Evolutionary conservation across 2,329 filamentous ascomycete genomes (phyloP), one percentile per base, ranked within the genome.

Genomic region (Ophiostoma montium): DNA sequence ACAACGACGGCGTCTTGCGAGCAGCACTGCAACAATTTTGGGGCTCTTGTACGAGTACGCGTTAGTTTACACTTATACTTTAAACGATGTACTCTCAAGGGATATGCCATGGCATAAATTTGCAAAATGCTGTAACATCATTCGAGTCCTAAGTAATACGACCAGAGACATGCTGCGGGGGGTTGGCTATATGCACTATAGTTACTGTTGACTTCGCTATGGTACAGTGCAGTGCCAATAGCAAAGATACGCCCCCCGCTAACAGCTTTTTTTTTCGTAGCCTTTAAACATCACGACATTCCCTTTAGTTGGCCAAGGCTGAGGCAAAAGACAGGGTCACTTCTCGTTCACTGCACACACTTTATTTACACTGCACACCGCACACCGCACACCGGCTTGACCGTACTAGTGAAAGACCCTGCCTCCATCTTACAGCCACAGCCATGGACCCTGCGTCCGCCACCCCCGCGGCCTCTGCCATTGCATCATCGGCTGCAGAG

Each of bases 371-470:
- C 12, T 41, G 3, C 3, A 27, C 16, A 16, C 21, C 5, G 5
- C n/a, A n/a, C 5, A 11, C 6, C 16, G 3, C 2, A 38, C 36
- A 12, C 15, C 7, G 10, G 21, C 5, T 9, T 15, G 18, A 19
- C 19, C 21, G 5, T 30, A 8, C 10, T 12, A 12, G 7, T 36
- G 3, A 30, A 15, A 12, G 4, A 19, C 15, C 16, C 30, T 16
- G 21, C 15, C 15, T 5, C 46, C 3, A 18, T 35, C 18, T 27
- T 23, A 12, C 32, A 16, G 23, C 5, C 23, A 7, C 19, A 16
- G 30, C 21, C 42, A 50, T 50, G 49, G 49, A 50, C 36, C 36
- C 49, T 36, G 43, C 36, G 43, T 46, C 48, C 43, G 47, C 35
- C 30, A 35, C 35, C 36, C 23, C 49, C 19, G 39, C n/a, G 30